Conservation (phyloP, 768 basidiomycete genomes). For the Leccinum incarnatum region DNA sequence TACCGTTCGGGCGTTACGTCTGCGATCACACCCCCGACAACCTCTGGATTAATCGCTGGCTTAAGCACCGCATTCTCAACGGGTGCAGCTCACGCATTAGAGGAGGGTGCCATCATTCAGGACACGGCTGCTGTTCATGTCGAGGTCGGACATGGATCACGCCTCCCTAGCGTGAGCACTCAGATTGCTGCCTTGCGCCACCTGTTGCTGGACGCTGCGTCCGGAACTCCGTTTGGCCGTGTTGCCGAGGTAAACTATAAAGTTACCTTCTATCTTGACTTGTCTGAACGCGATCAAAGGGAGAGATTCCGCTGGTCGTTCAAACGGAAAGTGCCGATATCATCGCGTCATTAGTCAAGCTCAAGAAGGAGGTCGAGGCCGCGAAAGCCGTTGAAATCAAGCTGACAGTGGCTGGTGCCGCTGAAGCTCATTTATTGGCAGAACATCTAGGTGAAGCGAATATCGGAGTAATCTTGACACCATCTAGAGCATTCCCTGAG, state of each 20-base stretch:
- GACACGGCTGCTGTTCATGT: conserved; percentile 63
- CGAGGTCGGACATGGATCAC: conserved; percentile 41
- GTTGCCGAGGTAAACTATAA: conserved; percentile 41
- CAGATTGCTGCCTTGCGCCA: conserved; percentile 72
- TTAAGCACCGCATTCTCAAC: conserved; percentile 58
- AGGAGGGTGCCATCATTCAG: conserved; percentile 57
- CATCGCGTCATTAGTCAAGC: conserved; percentile 69
- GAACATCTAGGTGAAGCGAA: conserved; percentile 63
- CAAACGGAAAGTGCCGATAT: conserved; percentile 76
- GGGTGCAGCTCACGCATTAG: conserved; percentile 53
- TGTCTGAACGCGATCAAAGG: conserved; percentile 37
- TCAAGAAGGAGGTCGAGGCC: conserved; percentile 63
- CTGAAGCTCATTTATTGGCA: conserved; percentile 72
- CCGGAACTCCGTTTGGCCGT: conserved; percentile 35
- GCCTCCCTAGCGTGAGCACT: conserved; percentile 64
- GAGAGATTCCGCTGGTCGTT: conserved; percentile 70
- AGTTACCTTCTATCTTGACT: background rate
- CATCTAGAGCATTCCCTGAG: conserved; percentile 67
- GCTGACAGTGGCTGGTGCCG: conserved; percentile 63
- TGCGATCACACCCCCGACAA: conserved; percentile 56
- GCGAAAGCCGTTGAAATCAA: conserved; percentile 42
- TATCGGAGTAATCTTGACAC: conserved; percentile 68
- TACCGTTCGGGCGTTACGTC: conserved; percentile 64
- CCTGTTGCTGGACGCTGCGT: conserved; percentile 45
- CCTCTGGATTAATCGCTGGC: conserved; percentile 51